Conservation (phyloP, 352 stramenopile genomes). For the Pythium folliculosum region DNA sequence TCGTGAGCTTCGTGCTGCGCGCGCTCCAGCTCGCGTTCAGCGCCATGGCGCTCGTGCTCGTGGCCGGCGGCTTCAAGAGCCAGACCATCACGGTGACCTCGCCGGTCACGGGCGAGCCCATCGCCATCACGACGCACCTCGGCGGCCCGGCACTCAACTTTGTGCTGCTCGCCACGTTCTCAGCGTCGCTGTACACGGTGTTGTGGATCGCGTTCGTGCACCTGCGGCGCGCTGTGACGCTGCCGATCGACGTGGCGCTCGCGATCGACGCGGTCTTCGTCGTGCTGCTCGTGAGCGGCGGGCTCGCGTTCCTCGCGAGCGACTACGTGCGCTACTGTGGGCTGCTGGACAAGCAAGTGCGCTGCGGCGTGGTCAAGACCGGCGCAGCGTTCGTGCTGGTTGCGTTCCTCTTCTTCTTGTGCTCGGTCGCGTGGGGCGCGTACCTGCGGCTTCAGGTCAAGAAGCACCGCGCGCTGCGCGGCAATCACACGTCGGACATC, state of each 20-base stretch:
- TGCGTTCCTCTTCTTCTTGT: slow-evolving; percentile 60
- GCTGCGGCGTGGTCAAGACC: slow-evolving; percentile 51
- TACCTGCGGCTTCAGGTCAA: slow-evolving; percentile 25
- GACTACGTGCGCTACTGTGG: slow-evolving; percentile 75
- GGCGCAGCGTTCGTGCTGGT: slow-evolving; percentile 58
- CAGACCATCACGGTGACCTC: slow-evolving; percentile 30
- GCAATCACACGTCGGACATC: slow-evolving; percentile 4
- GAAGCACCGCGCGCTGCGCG: slow-evolving; percentile 6
- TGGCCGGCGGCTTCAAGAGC: slow-evolving; percentile 49
- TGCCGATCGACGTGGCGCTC: slow-evolving; percentile 51
- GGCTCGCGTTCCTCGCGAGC: slow-evolving; percentile 55
- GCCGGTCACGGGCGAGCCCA: slow-evolving; percentile 2
- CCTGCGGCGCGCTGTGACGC: slow-evolving; percentile 28
- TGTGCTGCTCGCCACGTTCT: slow-evolving; percentile 62
- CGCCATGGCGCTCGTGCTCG: slow-evolving; percentile 49
- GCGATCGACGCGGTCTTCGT: slow-evolving; percentile 62
- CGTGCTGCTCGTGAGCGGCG: slow-evolving; percentile 68
- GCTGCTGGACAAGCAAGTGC: slow-evolving; percentile 38
- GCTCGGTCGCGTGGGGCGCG: slow-evolving; percentile 58
- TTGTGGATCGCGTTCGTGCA: slow-evolving; percentile 57
- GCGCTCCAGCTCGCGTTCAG: slow-evolving; percentile 51
- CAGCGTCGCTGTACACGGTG: slow-evolving; percentile 48
- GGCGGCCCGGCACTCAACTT: slow-evolving; percentile 64
- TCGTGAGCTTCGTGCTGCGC: slow-evolving; percentile 53
- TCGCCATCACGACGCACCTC: slow-evolving; percentile 56